A percentile compares a stretch with the other conserved stretches of the same genome.
Evolutionary conservation across 768 basidiomycete species (phyloP).

Genomic region (Pleurotus tuoliensis): DNA sequence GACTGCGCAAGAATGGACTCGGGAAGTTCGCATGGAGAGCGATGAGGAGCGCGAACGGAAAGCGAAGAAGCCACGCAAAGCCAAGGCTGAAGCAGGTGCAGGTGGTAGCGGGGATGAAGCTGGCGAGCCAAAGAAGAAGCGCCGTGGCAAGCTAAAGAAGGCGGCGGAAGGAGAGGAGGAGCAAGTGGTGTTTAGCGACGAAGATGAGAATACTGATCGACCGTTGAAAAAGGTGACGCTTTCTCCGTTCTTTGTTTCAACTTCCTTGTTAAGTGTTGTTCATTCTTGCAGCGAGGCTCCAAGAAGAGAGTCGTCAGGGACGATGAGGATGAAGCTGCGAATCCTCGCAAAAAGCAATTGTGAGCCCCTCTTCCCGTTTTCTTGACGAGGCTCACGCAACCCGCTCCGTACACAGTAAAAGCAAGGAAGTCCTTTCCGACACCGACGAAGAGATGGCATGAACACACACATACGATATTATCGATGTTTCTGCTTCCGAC

Average conservation of each 20-base stretch:
- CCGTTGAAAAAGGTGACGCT: conserved; percentile 63
- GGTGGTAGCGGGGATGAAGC: conserved; percentile 50
- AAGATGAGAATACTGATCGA: conserved; percentile 55
- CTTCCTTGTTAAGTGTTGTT: conserved; percentile 14
- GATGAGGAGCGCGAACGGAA: conserved; percentile 78
- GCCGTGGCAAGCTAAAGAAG: conserved; percentile 66
- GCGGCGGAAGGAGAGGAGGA: conserved; percentile 58
- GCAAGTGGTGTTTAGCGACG: conserved; percentile 66
- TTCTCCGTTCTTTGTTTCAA: background rate
- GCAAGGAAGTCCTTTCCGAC: conserved; percentile 82
- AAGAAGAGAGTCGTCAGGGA: conserved; percentile 80
- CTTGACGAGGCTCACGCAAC: background rate
- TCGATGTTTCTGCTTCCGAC: too few relatives aligned
- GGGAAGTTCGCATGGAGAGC: conserved; percentile 63
- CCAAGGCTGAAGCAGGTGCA: conserved; percentile 35
- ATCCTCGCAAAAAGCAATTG: conserved; percentile 77
- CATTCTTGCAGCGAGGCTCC: conserved; percentile 32
- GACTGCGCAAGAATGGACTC: conserved; percentile 75
- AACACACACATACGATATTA: conserved; percentile 10
- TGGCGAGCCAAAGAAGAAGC: conserved; percentile 68
- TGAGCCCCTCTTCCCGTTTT: conserved; percentile 29
- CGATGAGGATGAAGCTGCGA: conserved; percentile 64
- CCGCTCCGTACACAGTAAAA: conserved; percentile 55
- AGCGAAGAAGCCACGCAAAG: conserved; percentile 50
- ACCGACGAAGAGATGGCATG: conserved; percentile 82